A percentile compares a stretch with the other conserved stretches of the same genome.
Conservation (phyloP, 192 early-diverging fungal species). For the Entomortierella chlamydospora region DNA sequence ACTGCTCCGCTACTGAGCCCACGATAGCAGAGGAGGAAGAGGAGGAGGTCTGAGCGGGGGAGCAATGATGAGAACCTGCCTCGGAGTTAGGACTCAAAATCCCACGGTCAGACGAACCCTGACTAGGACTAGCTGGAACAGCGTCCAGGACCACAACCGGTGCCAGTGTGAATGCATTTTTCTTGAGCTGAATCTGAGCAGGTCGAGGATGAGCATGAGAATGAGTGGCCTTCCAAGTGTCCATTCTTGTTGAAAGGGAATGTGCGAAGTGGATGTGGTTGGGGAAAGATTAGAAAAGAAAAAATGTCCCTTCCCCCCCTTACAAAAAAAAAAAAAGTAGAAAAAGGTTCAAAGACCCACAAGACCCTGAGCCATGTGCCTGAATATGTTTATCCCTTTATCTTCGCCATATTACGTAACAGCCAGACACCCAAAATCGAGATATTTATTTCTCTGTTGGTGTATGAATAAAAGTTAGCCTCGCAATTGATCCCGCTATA, state of each 20-base stretch:
- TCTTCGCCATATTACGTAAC: too few relatives aligned
- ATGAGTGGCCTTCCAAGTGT: slow-evolving; percentile 3
- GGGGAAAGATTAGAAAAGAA: background rate
- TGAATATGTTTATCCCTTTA: background rate
- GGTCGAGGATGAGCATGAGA: background rate
- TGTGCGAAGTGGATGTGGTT: background rate
- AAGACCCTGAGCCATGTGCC: background rate
- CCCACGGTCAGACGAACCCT: slow-evolving; percentile 1
- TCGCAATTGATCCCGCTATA: too few relatives aligned
- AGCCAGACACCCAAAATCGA: too few relatives aligned
- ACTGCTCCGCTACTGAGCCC: background rate
- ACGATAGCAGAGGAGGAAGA: background rate
- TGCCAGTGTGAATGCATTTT: slow-evolving; percentile 24
- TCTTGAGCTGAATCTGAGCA: slow-evolving; percentile 8
- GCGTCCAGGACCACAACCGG: slow-evolving; percentile 26
- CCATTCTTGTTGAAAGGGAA: slow-evolving; percentile 5
- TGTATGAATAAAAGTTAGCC: too few relatives aligned
- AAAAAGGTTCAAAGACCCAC: background rate
- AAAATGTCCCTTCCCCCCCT: background rate
- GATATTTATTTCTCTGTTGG: too few relatives aligned
- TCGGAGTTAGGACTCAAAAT: slow-evolving; percentile 7
- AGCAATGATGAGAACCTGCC: background rate
- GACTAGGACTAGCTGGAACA: background rate
- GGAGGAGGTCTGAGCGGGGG: slow-evolving; percentile 8
- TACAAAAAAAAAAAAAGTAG: background rate